Evolutionary conservation across 495 filamentous ascomycete species (phyloP).

Genomic region (Hypoxylon fuscum): DNA sequence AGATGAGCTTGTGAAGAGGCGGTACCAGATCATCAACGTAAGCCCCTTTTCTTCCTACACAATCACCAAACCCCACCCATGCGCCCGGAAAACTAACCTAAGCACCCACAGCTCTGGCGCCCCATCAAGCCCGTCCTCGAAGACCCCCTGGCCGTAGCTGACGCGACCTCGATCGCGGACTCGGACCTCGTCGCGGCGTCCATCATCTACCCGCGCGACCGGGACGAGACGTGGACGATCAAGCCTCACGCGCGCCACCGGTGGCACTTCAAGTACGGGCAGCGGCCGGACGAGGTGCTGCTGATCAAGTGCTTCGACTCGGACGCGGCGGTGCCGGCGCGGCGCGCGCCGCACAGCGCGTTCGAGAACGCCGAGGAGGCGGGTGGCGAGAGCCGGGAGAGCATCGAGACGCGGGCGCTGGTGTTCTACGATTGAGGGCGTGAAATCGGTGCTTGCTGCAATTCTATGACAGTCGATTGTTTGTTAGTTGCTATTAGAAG

Average conservation of each 20-base stretch:
- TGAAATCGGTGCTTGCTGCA: too few relatives aligned
- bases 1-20: conserved; percentile 63
- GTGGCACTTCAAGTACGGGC: conserved; percentile 79
- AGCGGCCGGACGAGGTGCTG: conserved; percentile 65
- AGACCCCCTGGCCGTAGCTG: conserved; percentile 69
- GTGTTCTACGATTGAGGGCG: conserved; percentile 53
- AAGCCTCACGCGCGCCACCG: conserved; percentile 62
- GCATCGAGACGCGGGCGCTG: conserved; percentile 68
- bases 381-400: conserved; percentile 59
- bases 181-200: conserved; percentile 72
- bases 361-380: conserved; percentile 63
- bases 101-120: conserved; percentile 65
- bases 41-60: not conserved
- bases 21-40: conserved; percentile 78
- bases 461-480: too few relatives aligned
- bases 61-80: not conserved
- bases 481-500: too few relatives aligned
- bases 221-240: conserved; percentile 77
- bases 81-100: not conserved
- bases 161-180: conserved; percentile 65
- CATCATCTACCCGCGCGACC: conserved; percentile 71
- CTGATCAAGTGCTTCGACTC: conserved; percentile 76
- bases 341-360: conserved; percentile 69
- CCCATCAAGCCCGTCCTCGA: conserved; percentile 69
- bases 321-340: conserved; percentile 62